These are phyloP conservation scores for Pisolithus orientalis DNA, from an alignment of 768 basidiomycete species.

Conservation along the genomic window DNA sequence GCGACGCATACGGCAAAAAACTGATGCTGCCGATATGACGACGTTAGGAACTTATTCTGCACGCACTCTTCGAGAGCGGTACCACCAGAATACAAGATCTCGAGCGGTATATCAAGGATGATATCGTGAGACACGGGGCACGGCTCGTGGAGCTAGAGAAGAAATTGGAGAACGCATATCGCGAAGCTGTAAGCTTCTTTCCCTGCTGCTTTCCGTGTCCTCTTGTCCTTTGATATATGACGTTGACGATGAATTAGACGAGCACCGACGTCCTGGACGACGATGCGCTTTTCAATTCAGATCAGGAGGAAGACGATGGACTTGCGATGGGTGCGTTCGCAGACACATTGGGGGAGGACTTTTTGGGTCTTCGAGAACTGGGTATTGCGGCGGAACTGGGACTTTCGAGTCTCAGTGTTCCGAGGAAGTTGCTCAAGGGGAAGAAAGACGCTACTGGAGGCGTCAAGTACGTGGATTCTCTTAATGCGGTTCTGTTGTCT, in stretches of 20 bases:
- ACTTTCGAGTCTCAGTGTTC: conserved; percentile 69
- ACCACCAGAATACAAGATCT: conserved; percentile 71
- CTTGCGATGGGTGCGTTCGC: conserved; percentile 77
- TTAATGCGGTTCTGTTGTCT: neutral
- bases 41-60: conserved; percentile 82
- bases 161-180: conserved; percentile 79
- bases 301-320: conserved; percentile 59
- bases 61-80: conserved; percentile 88
- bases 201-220: neutral
- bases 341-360: conserved; percentile 85
- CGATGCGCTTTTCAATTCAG: conserved; percentile 46
- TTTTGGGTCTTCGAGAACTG: conserved; percentile 80
- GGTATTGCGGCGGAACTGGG: conserved; percentile 87
- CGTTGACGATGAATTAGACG: conserved; percentile 19
- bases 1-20: neutral
- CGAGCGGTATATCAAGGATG: conserved; percentile 84
- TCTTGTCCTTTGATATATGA: neutral
- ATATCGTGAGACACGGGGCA: conserved; percentile 74
- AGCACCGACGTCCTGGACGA: conserved; percentile 42
- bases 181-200: conserved; percentile 57
- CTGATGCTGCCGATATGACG: neutral
- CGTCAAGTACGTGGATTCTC: conserved; percentile 41
- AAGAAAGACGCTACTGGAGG: conserved; percentile 40
- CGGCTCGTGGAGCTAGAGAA: conserved; percentile 76
- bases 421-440: conserved; percentile 67